Evolutionary conservation across 306 rosid species (phyloP).

Genomic region (Gynostemma pentaphyllum): DNA sequence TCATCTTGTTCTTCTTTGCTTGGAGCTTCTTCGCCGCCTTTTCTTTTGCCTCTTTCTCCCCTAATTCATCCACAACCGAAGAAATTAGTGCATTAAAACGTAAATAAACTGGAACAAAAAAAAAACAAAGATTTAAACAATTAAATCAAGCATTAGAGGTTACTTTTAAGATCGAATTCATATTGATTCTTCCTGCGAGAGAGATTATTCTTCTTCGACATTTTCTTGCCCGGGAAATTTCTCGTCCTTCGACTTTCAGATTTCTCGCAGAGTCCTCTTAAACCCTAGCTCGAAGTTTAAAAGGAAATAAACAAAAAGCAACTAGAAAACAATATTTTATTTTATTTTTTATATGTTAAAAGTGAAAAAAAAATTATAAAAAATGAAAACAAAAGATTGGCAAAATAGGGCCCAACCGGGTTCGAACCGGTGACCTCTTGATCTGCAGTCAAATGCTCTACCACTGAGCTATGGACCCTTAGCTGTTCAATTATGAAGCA

Average conservation of each 20-base stretch:
- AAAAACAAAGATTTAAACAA: neutral
- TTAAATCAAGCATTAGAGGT: neutral
- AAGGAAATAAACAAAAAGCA: neutral
- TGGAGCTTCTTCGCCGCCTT: slow-evolving; percentile 55
- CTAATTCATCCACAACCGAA: slow-evolving; percentile 20
- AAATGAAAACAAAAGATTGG: neutral
- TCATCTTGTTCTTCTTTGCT: slow-evolving; percentile 69
- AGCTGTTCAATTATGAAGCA: too few relatives aligned
- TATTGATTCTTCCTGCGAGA: slow-evolving; percentile 62
- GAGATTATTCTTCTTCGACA: slow-evolving; percentile 92
- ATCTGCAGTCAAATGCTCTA: slow-evolving; percentile 16
- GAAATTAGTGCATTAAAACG: neutral
- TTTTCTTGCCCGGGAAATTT: neutral
- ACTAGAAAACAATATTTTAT: too few relatives aligned
- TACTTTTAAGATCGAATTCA: slow-evolving; percentile 79
- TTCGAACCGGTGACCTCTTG: slow-evolving; percentile 14
- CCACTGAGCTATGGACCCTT: slow-evolving; percentile 12
- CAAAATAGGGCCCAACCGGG: slow-evolving; percentile 7
- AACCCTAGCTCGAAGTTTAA: neutral
- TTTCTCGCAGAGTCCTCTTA: neutral
- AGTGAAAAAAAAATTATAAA: neutral
- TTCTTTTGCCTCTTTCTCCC: slow-evolving; percentile 55
- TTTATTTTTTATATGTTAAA: too few relatives aligned
- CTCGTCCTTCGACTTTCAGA: too few relatives aligned
- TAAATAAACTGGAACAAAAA: neutral